Conservation (phyloP, 1,284 basidiomycete species). For the Baeospora myosura region DNA sequence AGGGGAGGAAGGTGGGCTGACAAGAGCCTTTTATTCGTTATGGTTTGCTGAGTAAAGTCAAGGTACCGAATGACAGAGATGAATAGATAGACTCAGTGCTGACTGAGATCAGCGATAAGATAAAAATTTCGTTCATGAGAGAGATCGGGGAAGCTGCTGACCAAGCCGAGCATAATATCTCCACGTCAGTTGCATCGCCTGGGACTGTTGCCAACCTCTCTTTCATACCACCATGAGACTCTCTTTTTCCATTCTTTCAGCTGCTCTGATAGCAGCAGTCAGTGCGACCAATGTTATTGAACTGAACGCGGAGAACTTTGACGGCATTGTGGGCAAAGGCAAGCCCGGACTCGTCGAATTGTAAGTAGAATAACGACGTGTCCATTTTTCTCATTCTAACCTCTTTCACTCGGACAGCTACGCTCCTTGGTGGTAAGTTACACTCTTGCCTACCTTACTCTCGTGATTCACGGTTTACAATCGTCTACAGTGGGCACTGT, state of each 20-base stretch:
- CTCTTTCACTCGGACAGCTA: constrained; percentile 38
- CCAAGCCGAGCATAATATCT: constrained; percentile 4
- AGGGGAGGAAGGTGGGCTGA: not conserved
- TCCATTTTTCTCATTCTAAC: constrained; percentile 4
- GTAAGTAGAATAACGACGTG: constrained; percentile 43
- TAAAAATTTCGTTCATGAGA: too few relatives aligned
- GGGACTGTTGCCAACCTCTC: constrained; percentile 16
- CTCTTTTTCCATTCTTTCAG: constrained; percentile 48
- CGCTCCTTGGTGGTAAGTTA: constrained; percentile 75
- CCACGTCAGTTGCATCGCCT: constrained; percentile 15
- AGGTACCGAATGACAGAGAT: too few relatives aligned
- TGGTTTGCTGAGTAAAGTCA: constrained; percentile 1
- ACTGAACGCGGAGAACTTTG: constrained; percentile 71
- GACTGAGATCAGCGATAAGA: too few relatives aligned
- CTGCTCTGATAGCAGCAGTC: constrained; percentile 49
- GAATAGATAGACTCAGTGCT: too few relatives aligned
- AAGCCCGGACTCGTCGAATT: constrained; percentile 86
- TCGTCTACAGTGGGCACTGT: constrained; percentile 67
- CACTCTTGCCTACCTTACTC: too few relatives aligned
- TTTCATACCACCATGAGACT: constrained; percentile 48
- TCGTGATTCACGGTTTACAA: too few relatives aligned
- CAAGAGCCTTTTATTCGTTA: not conserved
- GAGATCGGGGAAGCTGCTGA: too few relatives aligned
- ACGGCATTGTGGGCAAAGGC: constrained; percentile 65
- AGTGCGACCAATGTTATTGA: constrained; percentile 79